Base-by-base conservation (phyloP, 1,284 basidiomycete genomes). In the Melanopsichium pennsylvanicum region DNA sequence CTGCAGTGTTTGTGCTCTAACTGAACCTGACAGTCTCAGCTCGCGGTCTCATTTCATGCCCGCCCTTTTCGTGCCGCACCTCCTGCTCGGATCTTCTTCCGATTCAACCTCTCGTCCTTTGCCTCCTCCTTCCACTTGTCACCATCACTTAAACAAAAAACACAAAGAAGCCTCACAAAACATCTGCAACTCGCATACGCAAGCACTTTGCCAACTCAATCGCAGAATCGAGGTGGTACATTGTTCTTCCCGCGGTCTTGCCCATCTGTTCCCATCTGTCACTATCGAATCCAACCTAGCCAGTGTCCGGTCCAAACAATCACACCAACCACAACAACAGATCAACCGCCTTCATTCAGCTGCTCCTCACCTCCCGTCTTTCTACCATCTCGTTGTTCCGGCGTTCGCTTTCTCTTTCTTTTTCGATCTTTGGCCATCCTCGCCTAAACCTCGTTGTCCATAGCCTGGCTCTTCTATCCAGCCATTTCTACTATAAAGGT, bases 21-120 rank as follows among this genome's bases (percentile, higher is more conserved):
- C n/a, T n/a, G n/a, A n/a, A n/a, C n/a, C n/a, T n/a, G n/a, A n/a
- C n/a, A n/a, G n/a, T 21, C 13, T 37, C 35, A 37, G 35, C 35
- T 11, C 35, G 35, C 35, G 12, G 16, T 22, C 23, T 8, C 25
- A 22, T 6, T 47, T 33, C 36, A 39, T 39, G 29, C 29, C 45
- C 36, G 35, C 45, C 21, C 36, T 22, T 23, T 49, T 38, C 37
- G 29, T 40, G 33, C 44, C 34, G 26, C 44, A 31, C 44, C 46
- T 39, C 29, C 25, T 19, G 19, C 43, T 46, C 51, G 51, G 51
- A 46, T 55, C 51, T 55, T 55, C 43, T 47, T 29, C 32, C 25
- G n/a, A 29, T 41, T 32, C 38, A 15, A 33, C 18, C 23, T 31
- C 21, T 25, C 12, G 38, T 38, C 51, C 42, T 54, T 39, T n/a